Base-by-base conservation (phyloP, 2,329 filamentous ascomycete genomes). In the Raffaelea ambrosiae region DNA sequence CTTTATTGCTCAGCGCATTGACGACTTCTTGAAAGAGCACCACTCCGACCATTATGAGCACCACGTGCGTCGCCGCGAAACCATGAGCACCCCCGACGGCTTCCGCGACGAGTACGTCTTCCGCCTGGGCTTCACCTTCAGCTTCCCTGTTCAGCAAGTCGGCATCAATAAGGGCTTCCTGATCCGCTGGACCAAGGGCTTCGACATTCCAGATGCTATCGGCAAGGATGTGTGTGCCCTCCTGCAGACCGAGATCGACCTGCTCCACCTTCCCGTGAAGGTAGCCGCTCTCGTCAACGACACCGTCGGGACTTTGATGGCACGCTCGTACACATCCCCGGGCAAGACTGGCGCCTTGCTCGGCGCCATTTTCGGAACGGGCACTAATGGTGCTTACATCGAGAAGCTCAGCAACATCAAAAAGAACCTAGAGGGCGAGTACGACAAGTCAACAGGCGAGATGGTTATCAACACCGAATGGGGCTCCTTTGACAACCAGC, bases 381-480 rank as follows among this genome's bases (percentile, higher is more conserved):
- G 91, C 54, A 97, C 91, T 61, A 98, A 98, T 63, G 93, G 93
- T 47, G 93, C 93, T 2, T 98, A 97, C 64, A 84, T 97, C 38
- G 93, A 98, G 74, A 95, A 94, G 72, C 72, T 94, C 18, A 69
- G 76, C 58, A 90, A 88, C 56, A 79, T 97, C 60, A 88, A 82
- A 61, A 98, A 97, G 72, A 70, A 78, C 16, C 70, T 85, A 48
- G 69, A 73, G 51, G 81, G 81, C 54, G 73, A 84, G 4, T 93
- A 86, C 57, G 88, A 96, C 66, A 73, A 73, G 43, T 81, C 81
- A 9, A 94, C 90, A 0, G 89, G 90, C 46, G 81, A 94, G 58
- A 98, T 98, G 93, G 88, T 98, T 50, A 79, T 98, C 68, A 98
- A 98, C 69, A 91, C 87, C 1, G 93, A 98, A 69, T 98, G 93